These are phyloP conservation scores for Peribolospora kevripleyi DNA, from an alignment of 768 basidiomycete genomes.

Conservation along the genomic window DNA sequence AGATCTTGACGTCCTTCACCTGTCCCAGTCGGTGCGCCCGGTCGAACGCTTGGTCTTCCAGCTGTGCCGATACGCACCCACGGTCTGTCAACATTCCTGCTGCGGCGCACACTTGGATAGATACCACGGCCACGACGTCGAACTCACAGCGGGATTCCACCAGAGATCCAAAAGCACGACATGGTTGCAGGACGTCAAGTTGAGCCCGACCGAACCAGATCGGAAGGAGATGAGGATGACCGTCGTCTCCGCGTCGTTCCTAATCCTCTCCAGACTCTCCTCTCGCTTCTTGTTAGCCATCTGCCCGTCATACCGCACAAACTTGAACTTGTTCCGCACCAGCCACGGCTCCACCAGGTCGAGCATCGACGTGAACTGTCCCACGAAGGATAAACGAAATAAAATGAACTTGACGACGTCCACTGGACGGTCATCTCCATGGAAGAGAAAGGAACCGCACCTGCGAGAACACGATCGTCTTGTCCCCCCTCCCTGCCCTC, in stretches of 20 bases:
- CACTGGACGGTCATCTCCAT: too few relatives aligned
- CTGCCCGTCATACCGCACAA: constrained; percentile 77
- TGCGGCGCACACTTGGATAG: too few relatives aligned
- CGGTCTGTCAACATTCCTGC: constrained; percentile 34
- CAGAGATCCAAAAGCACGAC: constrained; percentile 81
- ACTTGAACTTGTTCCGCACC: constrained; percentile 37
- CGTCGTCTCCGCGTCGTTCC: constrained; percentile 45
- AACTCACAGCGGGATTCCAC: constrained; percentile 28
- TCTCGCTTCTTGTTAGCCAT: constrained; percentile 60
- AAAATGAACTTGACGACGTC: too few relatives aligned
- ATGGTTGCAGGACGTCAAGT: constrained; percentile 76
- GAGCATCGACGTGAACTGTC: constrained; percentile 41
- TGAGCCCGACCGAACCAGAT: constrained; percentile 34
- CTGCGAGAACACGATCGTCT: constrained; percentile 91
- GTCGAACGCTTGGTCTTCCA: constrained; percentile 87
- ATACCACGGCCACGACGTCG: too few relatives aligned
- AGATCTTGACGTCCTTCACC: constrained; percentile 59
- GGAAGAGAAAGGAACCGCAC: constrained; percentile 19
- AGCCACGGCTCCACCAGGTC: constrained; percentile 71
- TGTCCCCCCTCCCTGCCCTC: constrained; percentile 35
- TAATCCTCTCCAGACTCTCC: constrained; percentile 34
- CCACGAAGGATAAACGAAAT: neutral
- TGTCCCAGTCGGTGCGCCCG: constrained; percentile 54
- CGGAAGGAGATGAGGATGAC: constrained; percentile 59
- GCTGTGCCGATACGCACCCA: constrained; percentile 14